Evolutionary conservation across 495 filamentous ascomycete genomes (phyloP), one percentile per base, ranked within the genome.

Genomic region (Lasiosphaeria ovina): DNA sequence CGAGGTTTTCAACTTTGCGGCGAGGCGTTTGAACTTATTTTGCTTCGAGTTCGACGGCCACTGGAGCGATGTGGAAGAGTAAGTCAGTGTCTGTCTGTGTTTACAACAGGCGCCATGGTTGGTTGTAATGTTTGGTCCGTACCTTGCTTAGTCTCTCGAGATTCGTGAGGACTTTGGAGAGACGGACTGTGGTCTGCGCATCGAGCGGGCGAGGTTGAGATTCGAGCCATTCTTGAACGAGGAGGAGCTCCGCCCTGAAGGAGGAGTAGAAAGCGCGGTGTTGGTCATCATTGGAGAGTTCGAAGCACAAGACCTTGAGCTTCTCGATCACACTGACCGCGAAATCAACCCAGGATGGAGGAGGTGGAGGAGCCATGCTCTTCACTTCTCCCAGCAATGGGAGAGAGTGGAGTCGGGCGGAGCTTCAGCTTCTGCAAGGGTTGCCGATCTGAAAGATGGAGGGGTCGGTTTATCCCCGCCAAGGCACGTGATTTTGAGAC

Each of bases 141-240:
- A 51, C 49, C 49, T 31, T 51, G 49, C 49, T 51, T 24, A 51
- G 16, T 51, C 32, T 51, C 14, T 51, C 49, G 49, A 51, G 49
- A 31, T 51, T 51, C 11, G 6, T 14, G 8, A 51, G 49, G 16
- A 51, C 5, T 24, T 51, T 51, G 11, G 49, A 51, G 24, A 51
- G 4, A 4, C 49, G 17, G 17, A 10, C 49, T 10, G 7, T 24
- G 32, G 6, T 31, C 6, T 14, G 24, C 5, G 49, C 5, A 10
- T 32, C 49, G 49, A 51, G 32, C 4, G n/a, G 49, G 11, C 32
- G 14, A 6, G 49, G 49, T 14, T 51, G 49, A 31, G 14, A 5
- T 14, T 51, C 6, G 6, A 51, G 32, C 49, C 49, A 51, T 35
- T 51, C 49, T 32, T 32, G 49, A 5, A 51, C 49, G 49, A 51